Evolutionary conservation across 2,329 filamentous ascomycete genomes (phyloP), one percentile per base, ranked within the genome.

Genomic region (Aaosphaeria pasadenensis): DNA sequence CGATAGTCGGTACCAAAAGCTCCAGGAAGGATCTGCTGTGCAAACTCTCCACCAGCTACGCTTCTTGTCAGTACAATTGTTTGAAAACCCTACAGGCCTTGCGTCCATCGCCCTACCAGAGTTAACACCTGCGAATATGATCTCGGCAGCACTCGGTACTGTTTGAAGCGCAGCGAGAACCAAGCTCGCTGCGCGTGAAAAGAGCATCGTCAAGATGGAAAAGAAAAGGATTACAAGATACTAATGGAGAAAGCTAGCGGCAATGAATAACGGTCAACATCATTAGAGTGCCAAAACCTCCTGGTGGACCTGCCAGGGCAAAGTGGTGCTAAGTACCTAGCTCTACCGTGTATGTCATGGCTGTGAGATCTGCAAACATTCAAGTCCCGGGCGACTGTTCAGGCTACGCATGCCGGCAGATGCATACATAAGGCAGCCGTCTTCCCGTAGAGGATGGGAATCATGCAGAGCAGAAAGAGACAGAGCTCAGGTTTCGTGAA

Each of bases 1-100:
- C 70, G 58, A 58, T 79, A 79, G 47, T 80, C 77, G 4, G 71
- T 69, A 6, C 76, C 76, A 48, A 79, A 79, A 1, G 63, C 60
- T 0, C 77, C 77, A 0, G 77, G 77, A n/a, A 80, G 63, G 29
- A 54, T 58, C 38, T 53, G 48, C 42, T 56, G 56, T 17, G 51
- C 56, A 35, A 60, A 59, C 29, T 60, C 56, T 13, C 58, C 56
- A n/a, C 56, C 56, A 36, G 58, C 58, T 58, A 36, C 9, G 33
- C 7, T 36, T n/a, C 9, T n/a, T 36, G n/a, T 7, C 29, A n/a
- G 11, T 33, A 6, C 6, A 17, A 35, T 7, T 36, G 31, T 17
- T 36, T 30, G 9, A 7, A 7, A 29, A 11, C 42, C n/a, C 33
- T 9, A 33, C 32, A 33, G 30, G 5, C 30, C 31, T 17, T 36